Evolutionary conservation across 305 asterid genomes (phyloP).

Genomic region (Ruellia speciosa): DNA sequence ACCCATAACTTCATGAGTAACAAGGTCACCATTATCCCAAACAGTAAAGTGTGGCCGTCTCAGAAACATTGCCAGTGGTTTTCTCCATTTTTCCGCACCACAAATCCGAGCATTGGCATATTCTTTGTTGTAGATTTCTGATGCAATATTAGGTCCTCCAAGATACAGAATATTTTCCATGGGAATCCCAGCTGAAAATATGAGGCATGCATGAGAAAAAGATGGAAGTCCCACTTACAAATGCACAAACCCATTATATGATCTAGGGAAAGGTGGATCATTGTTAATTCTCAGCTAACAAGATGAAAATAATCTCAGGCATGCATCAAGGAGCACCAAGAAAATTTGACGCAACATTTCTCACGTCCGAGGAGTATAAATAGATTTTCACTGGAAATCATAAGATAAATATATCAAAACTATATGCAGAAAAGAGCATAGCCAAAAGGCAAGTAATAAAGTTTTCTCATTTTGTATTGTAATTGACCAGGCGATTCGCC

Average conservation of each 20-base stretch:
- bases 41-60: slow-evolving; percentile 89
- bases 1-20: slow-evolving; percentile 92
- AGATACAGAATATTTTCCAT: slow-evolving; percentile 80
- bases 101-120: slow-evolving; percentile 89
- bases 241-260: slow-evolving; percentile 4
- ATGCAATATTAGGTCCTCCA: slow-evolving; percentile 91
- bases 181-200: slow-evolving; percentile 59
- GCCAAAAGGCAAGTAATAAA: not conserved
- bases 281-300: too few species aligned
- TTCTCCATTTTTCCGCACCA: slow-evolving; percentile 89
- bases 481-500: not conserved
- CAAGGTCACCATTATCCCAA: slow-evolving; percentile 85
- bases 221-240: slow-evolving; percentile 7
- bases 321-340: too few species aligned
- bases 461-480: not conserved
- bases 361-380: not conserved
- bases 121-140: slow-evolving; percentile 82
- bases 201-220: slow-evolving; percentile 18
- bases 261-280: not conserved
- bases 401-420: not conserved
- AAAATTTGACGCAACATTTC: not conserved
- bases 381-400: not conserved
- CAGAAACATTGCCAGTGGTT: slow-evolving; percentile 68
- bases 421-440: not conserved
- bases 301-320: too few species aligned